Evolutionary conservation across 192 early-diverging fungal genomes (phyloP).

Genomic region (Coemansia sp.): DNA sequence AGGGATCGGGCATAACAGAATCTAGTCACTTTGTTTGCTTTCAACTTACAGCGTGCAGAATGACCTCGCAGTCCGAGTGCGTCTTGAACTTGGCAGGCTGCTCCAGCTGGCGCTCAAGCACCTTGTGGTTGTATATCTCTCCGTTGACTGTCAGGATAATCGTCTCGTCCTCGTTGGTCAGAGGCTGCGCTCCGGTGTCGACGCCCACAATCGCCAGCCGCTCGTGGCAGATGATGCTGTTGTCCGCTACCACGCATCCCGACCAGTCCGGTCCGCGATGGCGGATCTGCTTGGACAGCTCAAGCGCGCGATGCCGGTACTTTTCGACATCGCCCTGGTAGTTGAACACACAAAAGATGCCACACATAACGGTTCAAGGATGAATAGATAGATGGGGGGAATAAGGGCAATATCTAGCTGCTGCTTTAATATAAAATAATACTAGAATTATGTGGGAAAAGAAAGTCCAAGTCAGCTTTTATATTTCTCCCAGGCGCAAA

Average conservation of each 20-base stretch:
- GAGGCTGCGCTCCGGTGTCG: conserved; percentile 93
- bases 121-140: conserved; percentile 98
- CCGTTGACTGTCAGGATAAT: conserved; percentile 94
- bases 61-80: conserved; percentile 97
- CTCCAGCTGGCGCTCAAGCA: conserved; percentile 76
- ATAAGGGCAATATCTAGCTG: neutral
- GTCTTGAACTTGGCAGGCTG: conserved; percentile 82
- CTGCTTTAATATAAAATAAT: neutral
- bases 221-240: conserved; percentile 95
- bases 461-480: too few relatives aligned
- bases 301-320: conserved; percentile 82
- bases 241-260: conserved; percentile 78
- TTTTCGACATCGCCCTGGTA: conserved; percentile 73
- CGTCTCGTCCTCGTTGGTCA: conserved; percentile 88
- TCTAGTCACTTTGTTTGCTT: neutral
- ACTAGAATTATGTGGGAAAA: too few relatives aligned
- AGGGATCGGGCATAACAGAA: too few relatives aligned
- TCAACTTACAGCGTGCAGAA: conserved; percentile 71
- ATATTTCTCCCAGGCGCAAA: too few relatives aligned
- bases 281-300: conserved; percentile 77
- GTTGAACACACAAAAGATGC: conserved; percentile 95
- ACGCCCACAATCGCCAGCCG: conserved; percentile 98
- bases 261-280: conserved; percentile 99
- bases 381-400: neutral
- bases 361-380: conserved; percentile 74